Evolutionary conservation across 345 rosid genomes (phyloP), one percentile per base, ranked within the genome.

Genomic region (Gossypioides kirkii): DNA sequence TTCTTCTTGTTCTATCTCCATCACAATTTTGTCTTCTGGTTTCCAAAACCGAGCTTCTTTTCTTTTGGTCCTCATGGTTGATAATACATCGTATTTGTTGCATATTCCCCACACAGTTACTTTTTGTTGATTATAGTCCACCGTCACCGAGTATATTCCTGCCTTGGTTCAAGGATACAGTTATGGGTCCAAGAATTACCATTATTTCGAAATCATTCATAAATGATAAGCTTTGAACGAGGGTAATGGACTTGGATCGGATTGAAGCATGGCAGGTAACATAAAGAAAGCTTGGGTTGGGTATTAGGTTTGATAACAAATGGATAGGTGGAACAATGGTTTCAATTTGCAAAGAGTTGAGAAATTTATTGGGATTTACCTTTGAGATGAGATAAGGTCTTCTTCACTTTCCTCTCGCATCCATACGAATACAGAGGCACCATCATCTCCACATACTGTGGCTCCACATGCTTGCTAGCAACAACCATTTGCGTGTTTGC

Each of bases 31-130:
- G 76, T 91, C 90, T 17, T 86, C 88, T 1, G 71, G 71, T 49
- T 85, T 85, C 98, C 96, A 91, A 78, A 90, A 90, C 5, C 91
- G 86, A 76, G 94, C 84, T 54, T 83, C 90, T 84, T 85, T 93
- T 73, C 97, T 84, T 85, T 94, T 94, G 84, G 74, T 78, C 79
- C 77, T 86, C 70, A 88, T 77, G 43, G 85, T 90, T 18, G 74
- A 76, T 62, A 93, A 74, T 61, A 91, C 96, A 47, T 85, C 87
- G 56, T 86, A 59, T 62, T 91, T 93, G 84, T 93, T 89, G 83
- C 97, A 93, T 43, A 93, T 91, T 22, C 96, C 97, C 98, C 98
- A 91, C 9, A 91, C 95, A 0, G 86, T 88, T 82, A 87, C 97
- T 80, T 91, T 93, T 61, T 91, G 98, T 36, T 93, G 83, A 65